Percentiles rank a stretch among this genome's conserved stretches.
These are phyloP conservation scores for Ceratopteris richardii DNA, from an alignment of 75 land plant species.

Conservation along the genomic window DNA sequence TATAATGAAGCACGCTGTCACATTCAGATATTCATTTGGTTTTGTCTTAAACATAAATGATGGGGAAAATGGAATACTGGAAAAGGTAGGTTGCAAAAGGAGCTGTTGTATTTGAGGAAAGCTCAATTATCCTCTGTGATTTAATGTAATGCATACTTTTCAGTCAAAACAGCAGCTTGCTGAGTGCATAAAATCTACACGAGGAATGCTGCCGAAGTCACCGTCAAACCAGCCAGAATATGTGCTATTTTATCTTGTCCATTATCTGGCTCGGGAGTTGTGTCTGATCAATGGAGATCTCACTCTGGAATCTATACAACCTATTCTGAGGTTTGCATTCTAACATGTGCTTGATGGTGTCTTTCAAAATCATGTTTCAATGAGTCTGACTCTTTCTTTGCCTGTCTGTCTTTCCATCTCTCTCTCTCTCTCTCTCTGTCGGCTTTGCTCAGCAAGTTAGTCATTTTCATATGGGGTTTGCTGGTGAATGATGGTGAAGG, in stretches of 20 bases:
- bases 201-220: constrained; percentile 30
- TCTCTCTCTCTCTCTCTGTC: not conserved
- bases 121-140: too few species aligned
- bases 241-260: constrained; percentile 64
- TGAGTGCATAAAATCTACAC: constrained; percentile 64
- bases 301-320: constrained; percentile 47
- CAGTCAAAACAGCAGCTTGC: constrained; percentile 52
- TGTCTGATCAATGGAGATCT: constrained; percentile 38
- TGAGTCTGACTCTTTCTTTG: not conserved
- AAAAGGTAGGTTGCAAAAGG: constrained; percentile 62
- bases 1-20: constrained; percentile 39
- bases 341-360: too few species aligned
- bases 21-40: constrained; percentile 84
- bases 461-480: constrained; percentile 57
- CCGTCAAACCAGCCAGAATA: constrained; percentile 50
- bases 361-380: too few species aligned
- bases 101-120: too few species aligned
- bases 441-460: constrained; percentile 52
- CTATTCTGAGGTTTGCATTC: constrained; percentile 46
- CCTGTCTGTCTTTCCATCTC: constrained; percentile 5
- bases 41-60: constrained; percentile 37
- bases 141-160: too few species aligned
- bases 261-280: constrained; percentile 71
- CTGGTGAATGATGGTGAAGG: constrained; percentile 48
- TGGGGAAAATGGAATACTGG: constrained; percentile 17